phyloP scores from a whole-genome alignment of 2,329 filamentous ascomycete genomes.

The Monosporascus sp. region DNA sequence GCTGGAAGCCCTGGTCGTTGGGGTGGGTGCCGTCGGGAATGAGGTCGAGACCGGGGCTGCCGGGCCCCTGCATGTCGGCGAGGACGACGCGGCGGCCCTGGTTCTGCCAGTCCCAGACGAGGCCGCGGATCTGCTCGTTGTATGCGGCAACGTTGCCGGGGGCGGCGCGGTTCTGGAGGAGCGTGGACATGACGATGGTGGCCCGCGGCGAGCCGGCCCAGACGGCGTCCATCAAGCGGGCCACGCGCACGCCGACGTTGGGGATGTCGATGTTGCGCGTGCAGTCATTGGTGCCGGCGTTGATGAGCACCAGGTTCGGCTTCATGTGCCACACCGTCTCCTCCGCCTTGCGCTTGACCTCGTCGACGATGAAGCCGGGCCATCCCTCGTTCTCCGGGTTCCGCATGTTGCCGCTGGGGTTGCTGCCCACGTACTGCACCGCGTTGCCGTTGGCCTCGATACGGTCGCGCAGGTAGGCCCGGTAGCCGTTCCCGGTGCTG shows the following conservation, averaged over 20 bases:
- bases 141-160: conserved; percentile 12
- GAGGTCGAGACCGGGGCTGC: conserved; percentile 14
- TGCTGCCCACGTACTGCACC: conserved; percentile 25
- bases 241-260: conserved; percentile 14
- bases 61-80: conserved; percentile 22
- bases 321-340: conserved; percentile 11
- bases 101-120: conserved; percentile 6
- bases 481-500: conserved; percentile 16
- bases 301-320: conserved; percentile 24
- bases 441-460: conserved; percentile 16
- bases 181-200: conserved; percentile 20
- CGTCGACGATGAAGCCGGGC: conserved; percentile 19
- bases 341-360: conserved; percentile 16
- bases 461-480: conserved; percentile 23
- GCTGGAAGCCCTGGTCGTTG: conserved; percentile 16
- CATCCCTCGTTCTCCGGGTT: conserved; percentile 25
- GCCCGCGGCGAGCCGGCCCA: conserved; percentile 14
- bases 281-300: conserved; percentile 26
- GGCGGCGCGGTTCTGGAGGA: conserved; percentile 18
- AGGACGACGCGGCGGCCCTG: conserved; percentile 9
- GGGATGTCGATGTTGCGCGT: conserved; percentile 15
- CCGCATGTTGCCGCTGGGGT: conserved; percentile 18
- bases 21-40: conserved; percentile 21
- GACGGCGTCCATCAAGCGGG: conserved; percentile 18
- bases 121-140: conserved; percentile 16